Conservation (phyloP, 108 stramenopile species). For the Chaetoceros muelleri region DNA sequence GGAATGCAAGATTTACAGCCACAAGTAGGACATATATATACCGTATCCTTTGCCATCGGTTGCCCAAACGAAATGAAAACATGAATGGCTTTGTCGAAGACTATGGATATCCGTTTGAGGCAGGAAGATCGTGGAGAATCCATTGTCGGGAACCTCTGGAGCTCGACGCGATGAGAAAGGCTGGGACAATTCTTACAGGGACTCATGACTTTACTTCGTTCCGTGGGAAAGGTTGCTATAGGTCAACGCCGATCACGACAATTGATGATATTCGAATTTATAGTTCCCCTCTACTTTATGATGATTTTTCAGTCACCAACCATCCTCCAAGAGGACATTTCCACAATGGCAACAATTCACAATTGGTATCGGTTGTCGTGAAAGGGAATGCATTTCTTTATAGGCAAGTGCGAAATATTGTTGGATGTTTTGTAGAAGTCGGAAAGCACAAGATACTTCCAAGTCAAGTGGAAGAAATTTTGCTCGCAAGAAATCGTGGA, state of each 20-base stretch:
- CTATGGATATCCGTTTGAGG: slow-evolving; percentile 53
- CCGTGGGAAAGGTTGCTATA: slow-evolving; percentile 55
- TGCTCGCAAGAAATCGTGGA: slow-evolving; percentile 32
- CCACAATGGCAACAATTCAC: slow-evolving; percentile 5
- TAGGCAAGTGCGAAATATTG: slow-evolving; percentile 76
- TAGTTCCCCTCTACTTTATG: slow-evolving; percentile 21
- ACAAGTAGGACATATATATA: slow-evolving; percentile 67
- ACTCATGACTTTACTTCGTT: slow-evolving; percentile 76
- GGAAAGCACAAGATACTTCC: slow-evolving; percentile 40
- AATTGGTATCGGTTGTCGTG: slow-evolving; percentile 48
- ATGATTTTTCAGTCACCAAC: neutral
- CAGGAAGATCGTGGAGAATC: slow-evolving; percentile 62
- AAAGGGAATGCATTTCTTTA: slow-evolving; percentile 70
- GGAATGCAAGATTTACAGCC: slow-evolving; percentile 76
- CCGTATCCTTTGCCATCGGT: slow-evolving; percentile 29
- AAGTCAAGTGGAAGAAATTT: slow-evolving; percentile 32
- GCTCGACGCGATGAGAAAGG: slow-evolving; percentile 52
- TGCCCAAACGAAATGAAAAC: slow-evolving; percentile 8
- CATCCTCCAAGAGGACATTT: neutral
- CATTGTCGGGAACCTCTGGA: slow-evolving; percentile 21
- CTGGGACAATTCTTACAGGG: slow-evolving; percentile 41
- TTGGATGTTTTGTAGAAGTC: slow-evolving; percentile 56
- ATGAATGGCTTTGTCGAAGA: slow-evolving; percentile 11
- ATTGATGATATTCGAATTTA: slow-evolving; percentile 31
- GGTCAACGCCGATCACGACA: slow-evolving; percentile 51